Evolutionary conservation across 2,329 filamentous ascomycete genomes (phyloP).

Genomic region (Colletotrichum kahawae): DNA sequence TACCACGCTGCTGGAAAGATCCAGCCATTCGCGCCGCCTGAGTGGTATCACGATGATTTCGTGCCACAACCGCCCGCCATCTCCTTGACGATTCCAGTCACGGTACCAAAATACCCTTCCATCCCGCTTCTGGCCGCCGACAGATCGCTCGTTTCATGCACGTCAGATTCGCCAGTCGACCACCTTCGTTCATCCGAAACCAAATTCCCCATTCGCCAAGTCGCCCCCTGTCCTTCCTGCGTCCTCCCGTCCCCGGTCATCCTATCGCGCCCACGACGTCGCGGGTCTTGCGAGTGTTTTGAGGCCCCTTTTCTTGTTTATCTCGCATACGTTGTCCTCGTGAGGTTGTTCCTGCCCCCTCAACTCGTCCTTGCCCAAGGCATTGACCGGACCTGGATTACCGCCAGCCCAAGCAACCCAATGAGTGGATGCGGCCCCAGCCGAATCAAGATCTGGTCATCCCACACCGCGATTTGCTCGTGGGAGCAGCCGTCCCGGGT

Average conservation of each 20-base stretch:
- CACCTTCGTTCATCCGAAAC: not conserved
- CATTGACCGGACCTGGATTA: not conserved
- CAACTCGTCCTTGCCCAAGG: not conserved
- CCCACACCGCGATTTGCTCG: not conserved
- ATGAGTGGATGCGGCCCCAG: not conserved
- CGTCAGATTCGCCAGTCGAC: conserved; percentile 15
- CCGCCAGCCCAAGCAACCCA: not conserved
- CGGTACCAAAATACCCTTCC: not conserved
- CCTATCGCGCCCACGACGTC: not conserved
- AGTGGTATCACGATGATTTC: not conserved
- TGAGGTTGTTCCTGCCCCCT: not conserved
- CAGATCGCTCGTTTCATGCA: conserved; percentile 18
- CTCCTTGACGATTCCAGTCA: not conserved
- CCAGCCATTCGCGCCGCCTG: conserved; percentile 12
- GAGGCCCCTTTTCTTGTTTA: not conserved
- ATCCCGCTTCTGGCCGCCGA: conserved; percentile 15
- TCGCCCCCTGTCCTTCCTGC: not conserved
- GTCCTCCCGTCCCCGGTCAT: not conserved
- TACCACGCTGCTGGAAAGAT: conserved; percentile 15
- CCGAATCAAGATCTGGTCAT: not conserved
- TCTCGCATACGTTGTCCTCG: not conserved
- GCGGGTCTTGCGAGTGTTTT: not conserved
- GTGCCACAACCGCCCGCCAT: conserved; percentile 2
- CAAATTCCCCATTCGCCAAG: not conserved
- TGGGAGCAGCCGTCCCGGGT: not conserved